Conservation (phyloP, 176 grass and related monocot species). For the Dendrocalamus sinicus region DNA sequence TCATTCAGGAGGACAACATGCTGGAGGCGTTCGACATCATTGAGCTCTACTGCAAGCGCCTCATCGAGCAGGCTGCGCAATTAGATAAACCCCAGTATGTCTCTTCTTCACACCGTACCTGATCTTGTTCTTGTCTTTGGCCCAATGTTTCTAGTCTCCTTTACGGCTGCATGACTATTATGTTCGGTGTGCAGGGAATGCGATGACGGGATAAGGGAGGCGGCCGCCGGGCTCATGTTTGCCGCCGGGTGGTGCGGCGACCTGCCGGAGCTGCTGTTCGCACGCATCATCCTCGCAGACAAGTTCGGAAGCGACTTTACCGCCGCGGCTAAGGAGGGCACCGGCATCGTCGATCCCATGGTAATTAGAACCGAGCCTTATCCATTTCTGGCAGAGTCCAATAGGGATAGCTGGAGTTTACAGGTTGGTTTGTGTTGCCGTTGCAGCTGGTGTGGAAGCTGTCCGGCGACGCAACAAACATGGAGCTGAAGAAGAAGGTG, state of each 20-base stretch:
- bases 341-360: conserved; percentile 31
- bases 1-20: conserved; percentile 58
- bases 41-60: conserved; percentile 53
- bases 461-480: conserved; percentile 30
- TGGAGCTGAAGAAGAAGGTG: conserved; percentile 52
- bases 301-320: conserved; percentile 54
- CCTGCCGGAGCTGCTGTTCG: conserved; percentile 46
- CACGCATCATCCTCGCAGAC: conserved; percentile 39
- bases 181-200: conserved; percentile 44
- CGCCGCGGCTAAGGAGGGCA: conserved; percentile 23
- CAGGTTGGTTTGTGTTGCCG: background rate
- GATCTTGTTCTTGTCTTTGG: background rate
- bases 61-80: conserved; percentile 29
- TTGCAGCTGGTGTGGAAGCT: conserved; percentile 59
- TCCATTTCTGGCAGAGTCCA: background rate
- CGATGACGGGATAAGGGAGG: conserved; percentile 37
- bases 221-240: conserved; percentile 46
- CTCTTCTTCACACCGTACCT: conserved; percentile 5
- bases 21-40: conserved; percentile 54
- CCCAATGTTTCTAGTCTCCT: background rate
- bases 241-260: conserved; percentile 49
- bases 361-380: conserved; percentile 2
- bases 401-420: background rate
- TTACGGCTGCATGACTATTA: background rate
- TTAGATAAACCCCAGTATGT: conserved; percentile 43